phyloP scores from a whole-genome alignment of 331 rosid genomes.

The Prunus yedoensis region DNA sequence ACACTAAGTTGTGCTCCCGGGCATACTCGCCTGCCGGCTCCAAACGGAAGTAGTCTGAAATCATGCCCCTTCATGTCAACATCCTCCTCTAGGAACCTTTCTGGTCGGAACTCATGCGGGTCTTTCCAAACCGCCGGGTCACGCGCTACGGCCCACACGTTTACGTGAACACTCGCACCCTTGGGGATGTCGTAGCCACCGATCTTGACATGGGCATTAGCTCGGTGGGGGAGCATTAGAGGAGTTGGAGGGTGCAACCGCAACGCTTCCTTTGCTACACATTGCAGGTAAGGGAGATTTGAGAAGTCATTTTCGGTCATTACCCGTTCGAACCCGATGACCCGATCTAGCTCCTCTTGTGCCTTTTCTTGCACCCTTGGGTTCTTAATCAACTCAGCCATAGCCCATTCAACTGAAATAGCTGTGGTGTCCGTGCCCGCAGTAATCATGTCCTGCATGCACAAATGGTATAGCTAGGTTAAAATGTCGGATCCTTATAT shows the following conservation, averaged over 20 bases:
- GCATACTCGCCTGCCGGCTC: slow-evolving; percentile 87
- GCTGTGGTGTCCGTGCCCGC: slow-evolving; percentile 27
- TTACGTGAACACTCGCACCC: slow-evolving; percentile 79
- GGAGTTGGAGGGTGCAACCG: slow-evolving; percentile 95
- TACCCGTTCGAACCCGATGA: slow-evolving; percentile 60
- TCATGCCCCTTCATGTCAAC: slow-evolving; percentile 96
- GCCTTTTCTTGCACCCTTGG: slow-evolving; percentile 84
- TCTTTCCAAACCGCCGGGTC: slow-evolving; percentile 67
- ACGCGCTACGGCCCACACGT: slow-evolving; percentile 87
- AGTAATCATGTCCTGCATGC: not conserved
- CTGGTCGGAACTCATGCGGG: slow-evolving; percentile 68
- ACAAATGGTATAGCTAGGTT: not conserved
- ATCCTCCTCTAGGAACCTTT: slow-evolving; percentile 79
- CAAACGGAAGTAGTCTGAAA: slow-evolving; percentile 70
- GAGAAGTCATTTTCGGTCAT: slow-evolving; percentile 64
- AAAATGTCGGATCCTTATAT: not conserved
- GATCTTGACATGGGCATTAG: slow-evolving; percentile 65
- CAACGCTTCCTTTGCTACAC: slow-evolving; percentile 66
- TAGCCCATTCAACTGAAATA: slow-evolving; percentile 82
- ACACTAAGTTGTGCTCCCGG: slow-evolving; percentile 90
- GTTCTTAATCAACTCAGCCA: slow-evolving; percentile 72
- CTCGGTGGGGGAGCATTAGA: slow-evolving; percentile 83
- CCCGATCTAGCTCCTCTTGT: slow-evolving; percentile 75
- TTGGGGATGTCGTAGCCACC: slow-evolving; percentile 88
- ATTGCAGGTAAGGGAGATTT: slow-evolving; percentile 68